Conservation (phyloP, 768 basidiomycete genomes). For the Collybiopsis luxurians region DNA sequence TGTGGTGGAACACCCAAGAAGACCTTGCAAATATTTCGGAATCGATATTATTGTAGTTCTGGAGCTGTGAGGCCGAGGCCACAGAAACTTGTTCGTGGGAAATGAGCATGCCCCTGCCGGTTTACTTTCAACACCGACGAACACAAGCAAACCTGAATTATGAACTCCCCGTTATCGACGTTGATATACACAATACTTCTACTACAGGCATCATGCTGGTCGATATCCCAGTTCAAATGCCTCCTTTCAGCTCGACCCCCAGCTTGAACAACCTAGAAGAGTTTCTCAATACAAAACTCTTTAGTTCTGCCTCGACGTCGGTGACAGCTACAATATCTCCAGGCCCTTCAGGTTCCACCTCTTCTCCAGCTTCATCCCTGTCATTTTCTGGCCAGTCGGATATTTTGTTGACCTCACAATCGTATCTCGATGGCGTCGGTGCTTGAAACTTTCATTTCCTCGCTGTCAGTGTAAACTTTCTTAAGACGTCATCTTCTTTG, state of each 20-base stretch:
- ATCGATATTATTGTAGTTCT: no score
- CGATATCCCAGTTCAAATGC: not conserved
- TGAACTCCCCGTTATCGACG: no score
- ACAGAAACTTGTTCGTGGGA: no score
- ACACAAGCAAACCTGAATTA: no score
- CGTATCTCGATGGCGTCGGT: slow-evolving; percentile 1
- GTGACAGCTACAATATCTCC: not conserved
- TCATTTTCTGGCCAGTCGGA: slow-evolving; percentile 19
- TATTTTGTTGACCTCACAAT: slow-evolving; percentile 35
- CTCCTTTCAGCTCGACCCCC: not conserved
- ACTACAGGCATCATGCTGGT: slow-evolving; percentile 1
- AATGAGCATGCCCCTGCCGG: no score
- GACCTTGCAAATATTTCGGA: no score
- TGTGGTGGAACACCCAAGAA: no score
- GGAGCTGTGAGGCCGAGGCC: no score
- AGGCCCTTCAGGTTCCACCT: slow-evolving; percentile 19
- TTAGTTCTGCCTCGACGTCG: not conserved
- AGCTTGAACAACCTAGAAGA: not conserved
- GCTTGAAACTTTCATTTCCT: not conserved
- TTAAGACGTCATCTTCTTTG: slow-evolving; percentile 26
- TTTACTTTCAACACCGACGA: no score
- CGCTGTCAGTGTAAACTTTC: slow-evolving; percentile 1
- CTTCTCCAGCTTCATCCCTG: slow-evolving; percentile 41
- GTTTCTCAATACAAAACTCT: slow-evolving; percentile 7
- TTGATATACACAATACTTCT: no score